A percentile compares a stretch with the other conserved stretches of the same genome.
These are phyloP conservation scores for Penicillium sp. DNA, from an alignment of 2,329 filamentous ascomycete species.

Conservation along the genomic window DNA sequence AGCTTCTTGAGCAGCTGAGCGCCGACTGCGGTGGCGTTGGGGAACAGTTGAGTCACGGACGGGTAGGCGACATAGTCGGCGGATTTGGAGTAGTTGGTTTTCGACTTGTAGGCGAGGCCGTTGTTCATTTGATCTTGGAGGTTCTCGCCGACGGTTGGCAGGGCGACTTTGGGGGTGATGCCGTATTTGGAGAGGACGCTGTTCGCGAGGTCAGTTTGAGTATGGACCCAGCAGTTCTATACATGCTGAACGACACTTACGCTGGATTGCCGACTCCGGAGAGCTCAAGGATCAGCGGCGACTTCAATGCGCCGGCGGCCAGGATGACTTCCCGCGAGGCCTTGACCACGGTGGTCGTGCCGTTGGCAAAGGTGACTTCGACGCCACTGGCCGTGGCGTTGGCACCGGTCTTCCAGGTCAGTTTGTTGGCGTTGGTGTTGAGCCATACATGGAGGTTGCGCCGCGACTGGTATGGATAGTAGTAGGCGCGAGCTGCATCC, in stretches of 20 bases:
- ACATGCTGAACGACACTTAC: constrained; percentile 11
- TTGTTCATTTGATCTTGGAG: constrained; percentile 47
- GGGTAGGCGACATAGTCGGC: constrained; percentile 22
- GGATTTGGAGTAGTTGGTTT: constrained; percentile 14
- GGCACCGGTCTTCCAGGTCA: constrained; percentile 34
- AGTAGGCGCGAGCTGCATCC: constrained; percentile 51
- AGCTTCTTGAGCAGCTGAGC: constrained; percentile 18
- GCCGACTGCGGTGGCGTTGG: constrained; percentile 19
- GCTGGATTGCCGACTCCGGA: constrained; percentile 55
- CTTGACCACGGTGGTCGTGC: constrained; percentile 26
- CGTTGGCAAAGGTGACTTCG: constrained; percentile 27
- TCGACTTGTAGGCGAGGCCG: constrained; percentile 10
- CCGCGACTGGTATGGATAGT: constrained; percentile 43
- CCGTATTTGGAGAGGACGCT: constrained; percentile 27
- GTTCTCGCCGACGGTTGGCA: constrained; percentile 49
- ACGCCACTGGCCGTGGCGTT: constrained; percentile 28
- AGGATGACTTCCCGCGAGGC: constrained; percentile 56
- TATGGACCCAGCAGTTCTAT: not conserved
- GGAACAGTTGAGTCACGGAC: constrained; percentile 24
- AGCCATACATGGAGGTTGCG: constrained; percentile 45
- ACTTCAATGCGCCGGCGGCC: constrained; percentile 57
- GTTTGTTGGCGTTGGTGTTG: constrained; percentile 41
- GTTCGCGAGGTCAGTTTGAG: not conserved
- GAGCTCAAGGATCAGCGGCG: constrained; percentile 57
- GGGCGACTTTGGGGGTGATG: constrained; percentile 27